Evolutionary conservation across 805 yeast genomes (phyloP), one percentile per base, ranked within the genome.

Genomic region (Dipodascus albidus): DNA sequence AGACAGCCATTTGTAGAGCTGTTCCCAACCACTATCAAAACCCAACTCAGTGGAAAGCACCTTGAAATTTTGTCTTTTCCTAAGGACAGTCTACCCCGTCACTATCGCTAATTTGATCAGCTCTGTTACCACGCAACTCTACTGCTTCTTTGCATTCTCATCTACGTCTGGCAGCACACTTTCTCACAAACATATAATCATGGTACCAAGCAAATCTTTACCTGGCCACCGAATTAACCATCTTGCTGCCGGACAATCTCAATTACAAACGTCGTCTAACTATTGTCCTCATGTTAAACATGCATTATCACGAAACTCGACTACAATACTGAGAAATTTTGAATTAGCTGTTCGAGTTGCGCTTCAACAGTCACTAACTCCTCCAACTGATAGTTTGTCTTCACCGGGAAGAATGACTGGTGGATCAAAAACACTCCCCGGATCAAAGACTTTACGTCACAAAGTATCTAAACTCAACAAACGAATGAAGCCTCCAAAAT

Each of bases 291-390:
- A 49, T 52, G 31, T 23, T 21, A 21, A 15, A 22, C n/a, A 17
- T 11, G 49, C 49, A 15, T n/a, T 47, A 15, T 6, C 24, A 11
- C 49, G 21, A 21, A 21, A 47, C 19, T 23, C 31, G 19, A n/a
- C n/a, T 9, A 24, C 17, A 3, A 4, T 47, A 14, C 49, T 57
- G 22, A 20, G 50, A 19, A 47, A 51, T 15, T 55, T 53, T 27
- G 52, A 53, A 23, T 51, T 59, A 22, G 59, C 60, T 1, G 50
- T 54, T 15, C 48, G 53, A 42, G 49, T 54, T 2, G 54, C 57
- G n/a, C 20, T 55, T 6, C 44, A 38, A 38, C 44, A 38, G 44
- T 38, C 44, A 11, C 20, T 38, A 11, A 14, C 44, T 11, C 3
- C 14, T n/a, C 11, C 33, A 27, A 11, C 33, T 6, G 33, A 27